phyloP scores from a whole-genome alignment of 2,329 filamentous ascomycete species.

The Lasiodiplodia theobromae region DNA sequence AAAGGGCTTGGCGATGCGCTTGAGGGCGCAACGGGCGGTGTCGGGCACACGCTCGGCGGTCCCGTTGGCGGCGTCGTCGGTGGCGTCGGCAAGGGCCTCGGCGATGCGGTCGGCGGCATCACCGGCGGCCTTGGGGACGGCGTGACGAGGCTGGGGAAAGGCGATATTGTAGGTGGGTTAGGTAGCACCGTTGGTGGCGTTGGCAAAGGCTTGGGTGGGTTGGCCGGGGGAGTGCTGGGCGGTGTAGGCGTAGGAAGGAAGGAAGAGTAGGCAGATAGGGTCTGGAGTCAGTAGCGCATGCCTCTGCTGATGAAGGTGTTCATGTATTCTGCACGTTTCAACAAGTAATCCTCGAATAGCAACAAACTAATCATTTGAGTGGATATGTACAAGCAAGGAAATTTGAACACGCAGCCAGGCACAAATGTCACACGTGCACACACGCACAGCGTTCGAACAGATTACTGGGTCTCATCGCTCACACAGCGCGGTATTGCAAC shows the following conservation, averaged over 20 bases:
- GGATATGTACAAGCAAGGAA: no score
- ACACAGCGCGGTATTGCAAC: not conserved
- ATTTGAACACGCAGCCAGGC: not conserved
- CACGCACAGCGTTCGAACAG: not conserved
- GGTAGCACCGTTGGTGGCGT: conserved; percentile 53
- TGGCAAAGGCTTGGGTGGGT: conserved; percentile 44
- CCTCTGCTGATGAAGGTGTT: no score
- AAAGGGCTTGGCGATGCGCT: conserved; percentile 19
- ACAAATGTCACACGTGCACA: not conserved
- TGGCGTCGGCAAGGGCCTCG: conserved; percentile 46
- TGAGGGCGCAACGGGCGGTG: conserved; percentile 36
- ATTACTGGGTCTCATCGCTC: conserved; percentile 14
- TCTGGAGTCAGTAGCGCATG: not conserved
- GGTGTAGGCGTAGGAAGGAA: conserved; percentile 34
- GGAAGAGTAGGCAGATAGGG: conserved; percentile 30
- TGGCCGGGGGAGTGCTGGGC: conserved; percentile 41
- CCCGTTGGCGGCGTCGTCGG: conserved; percentile 41
- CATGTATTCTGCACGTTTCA: no score
- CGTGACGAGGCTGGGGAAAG: conserved; percentile 53
- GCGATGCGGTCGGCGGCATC: conserved; percentile 49
- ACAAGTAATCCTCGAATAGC: no score
- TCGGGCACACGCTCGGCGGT: conserved; percentile 45
- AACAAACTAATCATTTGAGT: no score
- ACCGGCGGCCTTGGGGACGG: conserved; percentile 54
- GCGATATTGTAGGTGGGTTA: conserved; percentile 53